Conservation (phyloP, 2,329 filamentous ascomycete genomes). For the Ilyonectria sp. region DNA sequence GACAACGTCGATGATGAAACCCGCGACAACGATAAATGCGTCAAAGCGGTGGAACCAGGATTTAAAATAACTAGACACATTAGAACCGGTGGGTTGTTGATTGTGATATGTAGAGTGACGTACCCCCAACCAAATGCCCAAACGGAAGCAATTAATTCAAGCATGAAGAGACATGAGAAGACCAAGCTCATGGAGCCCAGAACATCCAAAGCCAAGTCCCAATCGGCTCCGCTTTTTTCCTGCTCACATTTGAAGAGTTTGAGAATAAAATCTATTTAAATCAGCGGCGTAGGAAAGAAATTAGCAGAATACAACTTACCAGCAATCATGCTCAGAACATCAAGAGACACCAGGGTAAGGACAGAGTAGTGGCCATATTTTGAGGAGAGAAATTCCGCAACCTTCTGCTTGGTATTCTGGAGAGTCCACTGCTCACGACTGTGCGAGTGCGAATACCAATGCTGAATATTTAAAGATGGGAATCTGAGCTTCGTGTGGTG, state of each 20-base stretch:
- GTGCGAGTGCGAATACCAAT: constrained; percentile 16
- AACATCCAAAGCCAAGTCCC: constrained; percentile 27
- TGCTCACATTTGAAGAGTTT: constrained; percentile 32
- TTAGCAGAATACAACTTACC: constrained; percentile 7
- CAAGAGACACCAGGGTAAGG: constrained; percentile 30
- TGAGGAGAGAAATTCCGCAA: constrained; percentile 23
- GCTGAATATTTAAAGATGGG: constrained; percentile 25
- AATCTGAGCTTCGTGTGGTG: constrained; percentile 3
- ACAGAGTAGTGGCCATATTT: constrained; percentile 30
- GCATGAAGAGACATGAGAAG: constrained; percentile 76
- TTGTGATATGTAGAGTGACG: constrained; percentile 42
- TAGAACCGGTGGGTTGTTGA: constrained; percentile 11
- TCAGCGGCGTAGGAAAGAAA: neutral
- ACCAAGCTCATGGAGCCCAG: constrained; percentile 61
- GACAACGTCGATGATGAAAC: constrained; percentile 74
- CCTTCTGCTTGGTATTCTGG: constrained; percentile 12
- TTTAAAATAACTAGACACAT: constrained; percentile 65
- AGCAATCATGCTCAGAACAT: constrained; percentile 33
- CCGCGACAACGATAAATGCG: constrained; percentile 72
- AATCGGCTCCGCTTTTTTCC: constrained; percentile 22
- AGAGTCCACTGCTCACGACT: constrained; percentile 11
- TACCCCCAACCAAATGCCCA: constrained; percentile 75
- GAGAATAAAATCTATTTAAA: constrained; percentile 22
- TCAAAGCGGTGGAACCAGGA: constrained; percentile 77
- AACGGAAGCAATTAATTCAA: constrained; percentile 71